Conservation (phyloP, 768 basidiomycete species). For the Lactarius evosmus region DNA sequence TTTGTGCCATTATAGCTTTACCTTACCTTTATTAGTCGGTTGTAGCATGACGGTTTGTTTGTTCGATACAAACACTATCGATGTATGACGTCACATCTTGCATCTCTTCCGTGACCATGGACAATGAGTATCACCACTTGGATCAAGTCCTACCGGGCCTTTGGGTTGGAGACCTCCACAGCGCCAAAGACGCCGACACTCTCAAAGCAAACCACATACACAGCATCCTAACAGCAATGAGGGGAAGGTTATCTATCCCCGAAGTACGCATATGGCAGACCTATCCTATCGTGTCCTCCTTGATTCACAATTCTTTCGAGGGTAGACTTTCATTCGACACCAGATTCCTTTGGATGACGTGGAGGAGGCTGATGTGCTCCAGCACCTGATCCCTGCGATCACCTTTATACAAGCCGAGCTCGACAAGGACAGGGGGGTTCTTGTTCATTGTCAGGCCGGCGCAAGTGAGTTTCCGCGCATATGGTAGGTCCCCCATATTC, state of each 20-base stretch:
- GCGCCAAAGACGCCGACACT: slow-evolving; percentile 57
- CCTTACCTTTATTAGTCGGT: slow-evolving; percentile 2
- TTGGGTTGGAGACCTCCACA: slow-evolving; percentile 81
- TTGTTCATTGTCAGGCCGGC: slow-evolving; percentile 91
- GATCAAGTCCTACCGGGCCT: slow-evolving; percentile 75
- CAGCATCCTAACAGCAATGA: slow-evolving; percentile 70
- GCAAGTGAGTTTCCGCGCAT: slow-evolving; percentile 57
- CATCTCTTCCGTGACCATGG: slow-evolving; percentile 14
- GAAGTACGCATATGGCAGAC: slow-evolving; percentile 44
- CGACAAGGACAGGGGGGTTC: slow-evolving; percentile 68
- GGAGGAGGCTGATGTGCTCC: slow-evolving; percentile 71
- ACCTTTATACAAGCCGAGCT: slow-evolving; percentile 80
- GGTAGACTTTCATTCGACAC: slow-evolving; percentile 72
- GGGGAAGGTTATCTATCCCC: slow-evolving; percentile 60
- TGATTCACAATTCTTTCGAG: neutral
- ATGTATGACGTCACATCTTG: slow-evolving; percentile 13
- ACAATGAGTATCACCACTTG: slow-evolving; percentile 43
- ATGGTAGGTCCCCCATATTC: neutral
- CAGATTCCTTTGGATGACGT: slow-evolving; percentile 79
- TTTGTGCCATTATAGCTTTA: slow-evolving; percentile 8
- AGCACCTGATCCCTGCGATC: slow-evolving; percentile 74
- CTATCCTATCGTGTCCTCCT: neutral
- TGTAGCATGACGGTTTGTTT: slow-evolving; percentile 5
- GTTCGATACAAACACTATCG: slow-evolving; percentile 13
- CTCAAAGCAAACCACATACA: slow-evolving; percentile 72